Evolutionary conservation across 345 rosid genomes (phyloP).

Genomic region (Dipteronia sinensis): DNA sequence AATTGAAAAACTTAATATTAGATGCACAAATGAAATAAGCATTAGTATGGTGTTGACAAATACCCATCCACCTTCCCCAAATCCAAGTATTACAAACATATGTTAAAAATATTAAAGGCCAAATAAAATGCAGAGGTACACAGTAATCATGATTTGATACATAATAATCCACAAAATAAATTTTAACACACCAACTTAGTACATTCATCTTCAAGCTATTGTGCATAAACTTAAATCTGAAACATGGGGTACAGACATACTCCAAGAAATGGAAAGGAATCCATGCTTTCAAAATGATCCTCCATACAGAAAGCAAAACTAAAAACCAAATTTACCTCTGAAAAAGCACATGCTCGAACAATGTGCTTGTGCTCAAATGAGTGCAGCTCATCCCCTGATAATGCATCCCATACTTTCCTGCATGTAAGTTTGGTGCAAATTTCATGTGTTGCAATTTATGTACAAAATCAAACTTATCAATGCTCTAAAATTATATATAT

Average conservation of each 20-base stretch:
- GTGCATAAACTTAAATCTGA: not conserved
- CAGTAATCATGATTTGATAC: not conserved
- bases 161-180: not conserved
- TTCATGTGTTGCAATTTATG: not conserved
- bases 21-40: not conserved
- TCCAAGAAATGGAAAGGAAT: not conserved
- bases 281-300: not conserved
- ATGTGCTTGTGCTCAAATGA: constrained; percentile 52
- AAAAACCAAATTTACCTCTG: constrained; percentile 32
- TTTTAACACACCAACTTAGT: not conserved
- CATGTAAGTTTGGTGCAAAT: not conserved
- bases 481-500: not conserved
- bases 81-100: not conserved
- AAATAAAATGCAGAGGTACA: not conserved
- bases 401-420: constrained; percentile 53
- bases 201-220: constrained; percentile 1
- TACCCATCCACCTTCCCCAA: not conserved
- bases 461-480: not conserved
- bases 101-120: not conserved
- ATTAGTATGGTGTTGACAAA: not conserved
- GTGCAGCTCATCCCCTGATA: constrained; percentile 43
- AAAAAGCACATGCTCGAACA: constrained; percentile 49
- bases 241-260: not conserved
- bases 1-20: constrained; percentile 7
- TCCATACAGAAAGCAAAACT: not conserved